These are phyloP conservation scores for Oxytropis ochrocephala DNA, from an alignment of 306 rosid species.

Conservation along the genomic window DNA sequence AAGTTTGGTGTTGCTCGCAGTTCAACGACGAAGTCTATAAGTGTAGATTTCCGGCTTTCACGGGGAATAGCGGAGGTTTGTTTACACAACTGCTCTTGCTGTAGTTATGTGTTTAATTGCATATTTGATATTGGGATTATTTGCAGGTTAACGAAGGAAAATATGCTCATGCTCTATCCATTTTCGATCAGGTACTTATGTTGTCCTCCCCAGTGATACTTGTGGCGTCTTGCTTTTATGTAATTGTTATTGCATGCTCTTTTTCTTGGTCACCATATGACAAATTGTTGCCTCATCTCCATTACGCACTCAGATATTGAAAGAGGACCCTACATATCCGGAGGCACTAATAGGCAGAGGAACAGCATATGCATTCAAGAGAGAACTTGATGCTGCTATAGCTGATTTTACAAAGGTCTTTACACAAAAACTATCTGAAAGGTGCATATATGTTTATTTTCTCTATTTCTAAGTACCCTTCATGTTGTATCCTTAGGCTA, in stretches of 20 bases:
- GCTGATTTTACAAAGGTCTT: constrained; percentile 89
- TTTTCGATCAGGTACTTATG: constrained; percentile 72
- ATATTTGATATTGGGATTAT: background rate
- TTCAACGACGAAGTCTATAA: constrained; percentile 76
- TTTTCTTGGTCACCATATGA: background rate
- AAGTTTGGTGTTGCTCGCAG: constrained; percentile 69
- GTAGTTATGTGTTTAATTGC: background rate
- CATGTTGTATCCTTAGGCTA: constrained; percentile 53
- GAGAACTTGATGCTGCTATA: constrained; percentile 84
- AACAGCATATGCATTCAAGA: constrained; percentile 87
- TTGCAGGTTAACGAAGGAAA: constrained; percentile 95
- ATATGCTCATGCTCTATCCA: constrained; percentile 79
- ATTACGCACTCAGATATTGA: constrained; percentile 60
- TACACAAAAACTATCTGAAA: constrained; percentile 15
- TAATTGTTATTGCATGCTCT: background rate
- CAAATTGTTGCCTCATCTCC: constrained; percentile 11
- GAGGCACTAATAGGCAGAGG: constrained; percentile 99
- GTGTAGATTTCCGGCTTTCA: constrained; percentile 92
- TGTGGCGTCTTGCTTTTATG: constrained; percentile 8
- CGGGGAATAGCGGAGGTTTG: constrained; percentile 95
- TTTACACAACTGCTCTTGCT: constrained; percentile 12
- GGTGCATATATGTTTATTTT: constrained; percentile 13
- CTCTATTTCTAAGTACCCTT: constrained; percentile 7
- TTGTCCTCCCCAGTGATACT: constrained; percentile 16
- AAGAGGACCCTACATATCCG: constrained; percentile 84